phyloP scores from a whole-genome alignment of 495 filamentous ascomycete genomes.

The Lasiosphaeris hirsuta region DNA sequence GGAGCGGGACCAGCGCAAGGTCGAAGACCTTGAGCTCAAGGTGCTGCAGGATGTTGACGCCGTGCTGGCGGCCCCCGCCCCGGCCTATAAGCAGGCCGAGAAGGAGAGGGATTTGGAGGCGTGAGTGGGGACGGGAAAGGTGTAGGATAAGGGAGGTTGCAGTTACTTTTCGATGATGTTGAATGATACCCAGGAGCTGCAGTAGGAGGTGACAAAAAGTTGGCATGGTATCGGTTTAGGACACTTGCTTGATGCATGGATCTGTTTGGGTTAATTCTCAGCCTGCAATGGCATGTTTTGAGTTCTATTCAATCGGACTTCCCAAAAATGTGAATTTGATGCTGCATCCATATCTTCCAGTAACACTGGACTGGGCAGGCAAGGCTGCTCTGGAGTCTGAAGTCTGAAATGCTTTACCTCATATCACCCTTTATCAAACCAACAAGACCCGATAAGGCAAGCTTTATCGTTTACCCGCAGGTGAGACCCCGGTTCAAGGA shows the following conservation, averaged over 20 bases:
- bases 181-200: background rate
- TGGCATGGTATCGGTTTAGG: background rate
- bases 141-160: background rate
- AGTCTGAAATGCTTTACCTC: no score
- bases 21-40: slow-evolving; percentile 34
- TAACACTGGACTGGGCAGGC: background rate
- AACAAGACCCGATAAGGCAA: no score
- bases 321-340: background rate
- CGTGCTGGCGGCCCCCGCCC: slow-evolving; percentile 35
- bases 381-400: background rate
- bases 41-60: slow-evolving; percentile 46
- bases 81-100: slow-evolving; percentile 30
- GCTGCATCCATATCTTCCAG: background rate
- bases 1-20: slow-evolving; percentile 28
- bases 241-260: no score
- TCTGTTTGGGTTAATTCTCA: background rate
- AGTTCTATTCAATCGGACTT: no score
- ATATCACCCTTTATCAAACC: no score
- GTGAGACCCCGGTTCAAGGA: background rate
- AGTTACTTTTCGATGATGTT: background rate
- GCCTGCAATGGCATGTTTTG: no score
- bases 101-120: slow-evolving; percentile 18
- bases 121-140: background rate
- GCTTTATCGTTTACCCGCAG: no score
- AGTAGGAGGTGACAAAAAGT: background rate